Conservation (phyloP, 2,329 filamentous ascomycete genomes). For the Chrysoporthe puriensis region DNA sequence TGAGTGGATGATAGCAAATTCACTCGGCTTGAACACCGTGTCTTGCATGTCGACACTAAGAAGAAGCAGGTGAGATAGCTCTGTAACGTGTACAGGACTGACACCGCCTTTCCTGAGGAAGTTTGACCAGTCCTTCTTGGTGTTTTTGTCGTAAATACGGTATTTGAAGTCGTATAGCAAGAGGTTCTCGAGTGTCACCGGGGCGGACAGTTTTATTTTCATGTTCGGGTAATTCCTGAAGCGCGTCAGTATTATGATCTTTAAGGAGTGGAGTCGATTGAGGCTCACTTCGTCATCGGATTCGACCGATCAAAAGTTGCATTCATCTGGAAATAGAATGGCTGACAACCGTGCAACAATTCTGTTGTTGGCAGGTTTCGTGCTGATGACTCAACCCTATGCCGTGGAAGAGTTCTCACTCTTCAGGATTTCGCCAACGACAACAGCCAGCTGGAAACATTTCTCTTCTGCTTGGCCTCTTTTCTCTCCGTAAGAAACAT, state of each 20-base stretch:
- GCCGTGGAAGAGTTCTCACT: too few species aligned
- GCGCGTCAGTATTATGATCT: conserved; percentile 37
- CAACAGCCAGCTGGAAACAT: too few species aligned
- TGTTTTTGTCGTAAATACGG: conserved; percentile 97
- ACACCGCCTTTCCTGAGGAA: conserved; percentile 95
- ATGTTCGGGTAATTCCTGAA: conserved; percentile 86
- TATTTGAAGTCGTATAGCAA: conserved; percentile 99
- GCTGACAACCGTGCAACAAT: conserved; percentile 45
- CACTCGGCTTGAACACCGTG: conserved; percentile 89
- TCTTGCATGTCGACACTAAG: conserved; percentile 97
- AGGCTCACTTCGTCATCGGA: conserved; percentile 70
- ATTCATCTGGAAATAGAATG: conserved; percentile 97
- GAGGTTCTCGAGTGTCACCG: conserved; percentile 91
- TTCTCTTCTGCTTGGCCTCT: too few species aligned
- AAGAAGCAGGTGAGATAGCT: conserved; percentile 88
- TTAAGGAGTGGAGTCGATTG: background rate
- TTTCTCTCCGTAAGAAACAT: too few species aligned
- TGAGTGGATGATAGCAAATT: conserved; percentile 89
- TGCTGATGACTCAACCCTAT: too few species aligned
- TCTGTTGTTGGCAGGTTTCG: too few species aligned
- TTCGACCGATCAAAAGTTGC: conserved; percentile 83
- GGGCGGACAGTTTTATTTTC: conserved; percentile 87
- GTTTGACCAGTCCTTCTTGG: conserved; percentile 98
- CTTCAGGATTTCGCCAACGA: too few species aligned
- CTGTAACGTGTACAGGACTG: conserved; percentile 95